A percentile compares a stretch with the other conserved stretches of the same genome.
phyloP scores from a whole-genome alignment of 2,329 filamentous ascomycete species.

The Colletotrichum tanaceti region DNA sequence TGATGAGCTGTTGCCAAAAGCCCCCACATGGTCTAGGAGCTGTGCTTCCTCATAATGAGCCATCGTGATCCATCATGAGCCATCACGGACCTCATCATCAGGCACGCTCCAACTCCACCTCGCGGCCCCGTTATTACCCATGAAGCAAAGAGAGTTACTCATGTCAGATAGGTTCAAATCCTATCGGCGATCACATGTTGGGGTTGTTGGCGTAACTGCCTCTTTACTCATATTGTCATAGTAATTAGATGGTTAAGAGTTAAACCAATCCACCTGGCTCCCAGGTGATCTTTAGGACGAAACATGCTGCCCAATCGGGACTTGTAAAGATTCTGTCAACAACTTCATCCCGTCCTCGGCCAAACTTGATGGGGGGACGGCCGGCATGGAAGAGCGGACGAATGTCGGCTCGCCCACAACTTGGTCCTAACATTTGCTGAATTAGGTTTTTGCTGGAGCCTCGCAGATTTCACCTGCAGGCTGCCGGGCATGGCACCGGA shows the following conservation, averaged over 20 bases:
- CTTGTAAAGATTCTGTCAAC: neutral
- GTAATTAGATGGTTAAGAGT: no score
- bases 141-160: no score
- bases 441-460: neutral
- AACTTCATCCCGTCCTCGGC: no score
- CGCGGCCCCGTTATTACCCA: no score
- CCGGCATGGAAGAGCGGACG: neutral
- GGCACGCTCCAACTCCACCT: neutral
- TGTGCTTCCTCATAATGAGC: neutral
- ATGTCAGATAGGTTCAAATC: no score
- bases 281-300: neutral
- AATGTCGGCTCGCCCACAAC: neutral
- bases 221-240: no score
- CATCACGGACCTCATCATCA: neutral
- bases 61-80: neutral
- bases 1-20: neutral
- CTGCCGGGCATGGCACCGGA: neutral
- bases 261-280: neutral
- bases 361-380: neutral
- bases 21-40: neutral
- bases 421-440: neutral
- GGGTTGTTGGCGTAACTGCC: no score
- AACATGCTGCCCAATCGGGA: neutral
- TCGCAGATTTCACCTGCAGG: neutral
- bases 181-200: no score